Evolutionary conservation across 805 yeast genomes (phyloP).

Genomic region (Candida argentea): DNA sequence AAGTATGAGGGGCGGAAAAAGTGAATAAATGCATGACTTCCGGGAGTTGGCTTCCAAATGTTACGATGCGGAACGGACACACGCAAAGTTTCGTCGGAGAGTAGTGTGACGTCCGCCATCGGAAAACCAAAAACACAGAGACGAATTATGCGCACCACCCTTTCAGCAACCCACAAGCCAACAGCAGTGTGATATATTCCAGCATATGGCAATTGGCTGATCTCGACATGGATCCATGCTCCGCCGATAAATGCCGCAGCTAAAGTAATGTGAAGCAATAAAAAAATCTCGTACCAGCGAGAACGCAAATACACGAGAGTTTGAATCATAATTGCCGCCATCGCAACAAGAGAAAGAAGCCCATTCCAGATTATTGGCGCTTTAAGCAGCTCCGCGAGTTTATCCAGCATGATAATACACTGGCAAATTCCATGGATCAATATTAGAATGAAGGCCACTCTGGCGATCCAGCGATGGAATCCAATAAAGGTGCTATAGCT

Average conservation of each 20-base stretch:
- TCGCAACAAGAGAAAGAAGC: constrained; percentile 25
- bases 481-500: constrained; percentile 30
- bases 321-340: constrained; percentile 20
- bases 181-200: constrained; percentile 34
- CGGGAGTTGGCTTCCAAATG: constrained; percentile 47
- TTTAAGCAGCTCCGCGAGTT: background rate
- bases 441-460: constrained; percentile 4
- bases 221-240: constrained; percentile 36
- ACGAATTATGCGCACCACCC: constrained; percentile 46
- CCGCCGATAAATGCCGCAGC: constrained; percentile 35
- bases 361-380: constrained; percentile 21
- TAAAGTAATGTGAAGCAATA: constrained; percentile 22
- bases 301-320: constrained; percentile 22
- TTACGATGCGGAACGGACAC: constrained; percentile 42
- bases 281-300: constrained; percentile 25
- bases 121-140: constrained; percentile 52
- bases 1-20: constrained; percentile 35
- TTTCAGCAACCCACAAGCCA: constrained; percentile 64
- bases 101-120: constrained; percentile 32
- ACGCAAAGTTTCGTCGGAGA: constrained; percentile 36
- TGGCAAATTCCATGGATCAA: constrained; percentile 13
- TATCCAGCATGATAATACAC: background rate
- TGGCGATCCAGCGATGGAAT: constrained; percentile 29
- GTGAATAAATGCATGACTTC: constrained; percentile 53
- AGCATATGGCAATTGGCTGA: constrained; percentile 22